These are phyloP conservation scores for Aspergillus nanangensis DNA, from an alignment of 495 filamentous ascomycete species.

Conservation along the genomic window DNA sequence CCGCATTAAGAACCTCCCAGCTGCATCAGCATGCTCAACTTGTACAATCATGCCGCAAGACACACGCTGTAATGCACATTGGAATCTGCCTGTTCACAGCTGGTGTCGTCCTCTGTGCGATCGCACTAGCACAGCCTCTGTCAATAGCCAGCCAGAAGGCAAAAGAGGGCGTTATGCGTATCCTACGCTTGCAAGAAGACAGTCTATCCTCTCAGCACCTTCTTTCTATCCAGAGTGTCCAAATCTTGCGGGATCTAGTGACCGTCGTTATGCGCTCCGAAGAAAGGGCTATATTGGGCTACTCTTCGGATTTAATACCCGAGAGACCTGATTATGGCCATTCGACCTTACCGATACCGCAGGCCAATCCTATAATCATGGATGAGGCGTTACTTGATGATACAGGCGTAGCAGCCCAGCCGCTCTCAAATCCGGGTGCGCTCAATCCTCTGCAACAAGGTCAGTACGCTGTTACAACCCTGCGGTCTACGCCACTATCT, in stretches of 20 bases:
- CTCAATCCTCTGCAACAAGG: constrained; percentile 1
- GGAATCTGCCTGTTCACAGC: constrained; percentile 2
- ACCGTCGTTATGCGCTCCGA: constrained; percentile 9
- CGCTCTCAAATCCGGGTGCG: not conserved
- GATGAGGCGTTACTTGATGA: not conserved
- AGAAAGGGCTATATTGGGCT: constrained; percentile 6
- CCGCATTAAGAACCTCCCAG: constrained; percentile 1
- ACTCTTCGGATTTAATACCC: not conserved
- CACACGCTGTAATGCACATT: constrained; percentile 2
- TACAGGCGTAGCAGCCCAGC: not conserved
- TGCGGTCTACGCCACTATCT: not conserved
- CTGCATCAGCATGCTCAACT: not conserved
- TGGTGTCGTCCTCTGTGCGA: constrained; percentile 1
- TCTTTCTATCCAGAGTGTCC: constrained; percentile 11
- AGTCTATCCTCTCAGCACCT: constrained; percentile 5
- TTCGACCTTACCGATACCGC: not conserved
- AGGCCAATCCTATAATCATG: not conserved
- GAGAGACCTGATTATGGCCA: not conserved
- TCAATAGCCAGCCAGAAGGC: constrained; percentile 3
- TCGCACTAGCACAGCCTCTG: not conserved
- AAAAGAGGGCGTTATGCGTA: constrained; percentile 11
- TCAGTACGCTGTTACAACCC: not conserved
- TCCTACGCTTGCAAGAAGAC: constrained; percentile 8
- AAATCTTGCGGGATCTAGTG: constrained; percentile 8
- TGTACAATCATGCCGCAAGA: not conserved